Percentiles rank a stretch among this genome's conserved stretches.
Evolutionary conservation across 352 stramenopile species (phyloP).

Genomic region (Phytophthora sp.): DNA sequence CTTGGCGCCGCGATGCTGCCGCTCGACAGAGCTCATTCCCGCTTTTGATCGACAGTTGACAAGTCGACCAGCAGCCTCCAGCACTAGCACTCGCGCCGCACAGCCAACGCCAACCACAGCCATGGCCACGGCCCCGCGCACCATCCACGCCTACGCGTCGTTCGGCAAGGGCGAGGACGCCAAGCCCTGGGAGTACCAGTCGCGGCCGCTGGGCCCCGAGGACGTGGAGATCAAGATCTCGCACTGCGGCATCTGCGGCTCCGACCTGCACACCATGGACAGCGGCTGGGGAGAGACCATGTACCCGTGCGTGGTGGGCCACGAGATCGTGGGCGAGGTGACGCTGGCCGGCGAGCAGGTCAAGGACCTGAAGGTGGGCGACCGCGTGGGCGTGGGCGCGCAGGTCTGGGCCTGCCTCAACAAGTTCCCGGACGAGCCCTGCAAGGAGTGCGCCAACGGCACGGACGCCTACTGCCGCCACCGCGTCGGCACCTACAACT

Average conservation of each 20-base stretch:
- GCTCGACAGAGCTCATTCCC: slow-evolving; percentile 15
- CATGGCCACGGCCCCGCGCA: slow-evolving; percentile 28
- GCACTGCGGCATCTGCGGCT: slow-evolving; percentile 22
- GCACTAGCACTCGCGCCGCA: neutral
- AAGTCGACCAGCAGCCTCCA: slow-evolving; percentile 14
- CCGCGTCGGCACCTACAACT: slow-evolving; percentile 60
- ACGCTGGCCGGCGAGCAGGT: slow-evolving; percentile 15
- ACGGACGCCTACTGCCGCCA: slow-evolving; percentile 67
- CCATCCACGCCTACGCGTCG: slow-evolving; percentile 33
- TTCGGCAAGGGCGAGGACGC: slow-evolving; percentile 32
- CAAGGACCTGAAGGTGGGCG: slow-evolving; percentile 18
- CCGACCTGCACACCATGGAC: slow-evolving; percentile 17
- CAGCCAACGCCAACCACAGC: neutral
- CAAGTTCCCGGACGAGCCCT: slow-evolving; percentile 57
- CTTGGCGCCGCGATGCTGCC: neutral
- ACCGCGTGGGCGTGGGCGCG: slow-evolving; percentile 23
- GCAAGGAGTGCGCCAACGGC: slow-evolving; percentile 61
- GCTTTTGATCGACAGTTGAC: slow-evolving; percentile 15
- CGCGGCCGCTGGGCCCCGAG: slow-evolving; percentile 10
- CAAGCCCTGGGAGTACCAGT: slow-evolving; percentile 44
- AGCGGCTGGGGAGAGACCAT: slow-evolving; percentile 21
- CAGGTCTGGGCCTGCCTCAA: slow-evolving; percentile 54
- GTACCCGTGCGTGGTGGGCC: slow-evolving; percentile 49
- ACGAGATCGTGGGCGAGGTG: slow-evolving; percentile 42
- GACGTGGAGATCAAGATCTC: slow-evolving; percentile 27